Percentiles rank a stretch among this genome's conserved stretches.
Conservation (phyloP, 306 rosid genomes). For the Vicia sativa region DNA sequence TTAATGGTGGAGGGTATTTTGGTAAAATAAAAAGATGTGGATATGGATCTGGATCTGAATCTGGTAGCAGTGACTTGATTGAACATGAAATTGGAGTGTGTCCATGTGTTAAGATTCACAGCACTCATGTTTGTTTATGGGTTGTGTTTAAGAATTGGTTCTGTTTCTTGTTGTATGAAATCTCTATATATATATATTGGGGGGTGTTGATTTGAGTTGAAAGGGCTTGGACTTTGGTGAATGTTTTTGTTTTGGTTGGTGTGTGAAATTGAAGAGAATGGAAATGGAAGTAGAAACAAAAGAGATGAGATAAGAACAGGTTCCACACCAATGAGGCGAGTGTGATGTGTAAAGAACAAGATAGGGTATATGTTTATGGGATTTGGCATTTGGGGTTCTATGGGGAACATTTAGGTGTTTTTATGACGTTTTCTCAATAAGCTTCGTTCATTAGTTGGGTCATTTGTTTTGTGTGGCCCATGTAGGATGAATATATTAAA, state of each 20-base stretch:
- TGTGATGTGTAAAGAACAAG: constrained; percentile 3
- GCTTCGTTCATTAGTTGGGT: not conserved
- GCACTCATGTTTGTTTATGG: constrained; percentile 51
- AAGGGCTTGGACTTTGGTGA: not conserved
- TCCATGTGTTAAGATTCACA: constrained; percentile 58
- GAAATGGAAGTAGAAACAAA: not conserved
- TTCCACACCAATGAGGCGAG: not conserved
- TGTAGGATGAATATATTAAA: too few species aligned
- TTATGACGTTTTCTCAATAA: not conserved
- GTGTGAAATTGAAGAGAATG: not conserved
- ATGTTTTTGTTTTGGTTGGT: not conserved
- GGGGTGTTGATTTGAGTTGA: not conserved
- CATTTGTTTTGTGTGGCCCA: not conserved
- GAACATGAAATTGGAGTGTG: constrained; percentile 49
- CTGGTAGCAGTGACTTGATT: constrained; percentile 32
- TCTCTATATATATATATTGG: not conserved
- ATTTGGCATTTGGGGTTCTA: constrained; percentile 2
- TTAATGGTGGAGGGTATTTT: constrained; percentile 27
- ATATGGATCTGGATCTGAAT: constrained; percentile 30
- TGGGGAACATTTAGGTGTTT: not conserved
- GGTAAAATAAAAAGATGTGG: constrained; percentile 42
- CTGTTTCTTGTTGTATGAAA: not conserved
- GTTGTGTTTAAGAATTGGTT: not conserved
- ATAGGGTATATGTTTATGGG: constrained; percentile 16
- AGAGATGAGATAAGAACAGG: not conserved